phyloP scores from a whole-genome alignment of 257 asterid species.

The Hygrophila difformis region DNA sequence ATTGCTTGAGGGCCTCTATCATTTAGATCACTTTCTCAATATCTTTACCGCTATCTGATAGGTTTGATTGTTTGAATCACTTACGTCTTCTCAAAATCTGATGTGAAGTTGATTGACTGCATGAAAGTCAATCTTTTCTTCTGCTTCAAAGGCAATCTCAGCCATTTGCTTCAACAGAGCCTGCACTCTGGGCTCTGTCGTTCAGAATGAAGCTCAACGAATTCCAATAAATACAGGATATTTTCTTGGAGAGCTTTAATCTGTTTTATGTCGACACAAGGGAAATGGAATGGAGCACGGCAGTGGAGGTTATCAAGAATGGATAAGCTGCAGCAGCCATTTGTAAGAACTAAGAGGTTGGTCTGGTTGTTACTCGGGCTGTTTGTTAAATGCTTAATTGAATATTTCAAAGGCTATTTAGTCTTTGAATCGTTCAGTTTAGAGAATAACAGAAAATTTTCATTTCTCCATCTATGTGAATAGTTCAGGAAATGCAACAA shows the following conservation, averaged over 20 bases:
- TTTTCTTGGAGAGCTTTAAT: background rate
- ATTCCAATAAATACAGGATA: background rate
- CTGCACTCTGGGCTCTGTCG: background rate
- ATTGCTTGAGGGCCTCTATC: background rate
- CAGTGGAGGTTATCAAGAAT: background rate
- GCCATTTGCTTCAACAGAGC: background rate
- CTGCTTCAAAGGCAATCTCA: background rate
- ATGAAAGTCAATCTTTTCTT: background rate
- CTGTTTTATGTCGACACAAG: background rate
- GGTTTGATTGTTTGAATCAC: too few species aligned
- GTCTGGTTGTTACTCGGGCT: too few species aligned
- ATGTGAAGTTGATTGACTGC: background rate
- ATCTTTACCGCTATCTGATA: background rate
- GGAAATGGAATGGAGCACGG: background rate
- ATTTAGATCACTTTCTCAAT: background rate
- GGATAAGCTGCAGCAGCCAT: too few species aligned
- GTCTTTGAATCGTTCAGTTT: too few species aligned
- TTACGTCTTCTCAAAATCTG: background rate
- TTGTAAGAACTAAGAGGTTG: too few species aligned
- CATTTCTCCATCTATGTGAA: too few species aligned
- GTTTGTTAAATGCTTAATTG: too few species aligned
- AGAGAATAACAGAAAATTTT: too few species aligned
- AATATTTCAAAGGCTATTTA: too few species aligned
- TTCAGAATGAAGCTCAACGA: background rate
- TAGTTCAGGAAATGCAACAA: too few species aligned